These are phyloP conservation scores for Incumbomyces delicatus DNA, from an alignment of 2,329 filamentous ascomycete species.

Conservation along the genomic window DNA sequence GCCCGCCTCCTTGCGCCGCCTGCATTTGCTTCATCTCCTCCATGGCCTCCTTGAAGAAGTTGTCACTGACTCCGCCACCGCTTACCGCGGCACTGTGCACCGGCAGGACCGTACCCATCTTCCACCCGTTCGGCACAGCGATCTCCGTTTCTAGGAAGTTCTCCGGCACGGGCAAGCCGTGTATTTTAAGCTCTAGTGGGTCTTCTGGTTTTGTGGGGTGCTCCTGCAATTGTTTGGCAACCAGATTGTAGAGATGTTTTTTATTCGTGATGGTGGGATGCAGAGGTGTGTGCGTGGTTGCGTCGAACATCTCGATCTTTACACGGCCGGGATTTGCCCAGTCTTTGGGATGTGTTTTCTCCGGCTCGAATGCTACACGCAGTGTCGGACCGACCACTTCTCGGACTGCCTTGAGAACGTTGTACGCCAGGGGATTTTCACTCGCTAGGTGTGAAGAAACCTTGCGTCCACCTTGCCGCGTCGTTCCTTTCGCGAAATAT, in stretches of 20 bases:
- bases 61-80: slow-evolving; percentile 87
- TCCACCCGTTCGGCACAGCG: slow-evolving; percentile 79
- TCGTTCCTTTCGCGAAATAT: slow-evolving; percentile 72
- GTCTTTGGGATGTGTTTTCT: slow-evolving; percentile 89
- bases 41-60: slow-evolving; percentile 95
- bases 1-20: slow-evolving; percentile 22
- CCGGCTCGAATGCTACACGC: slow-evolving; percentile 67
- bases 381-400: slow-evolving; percentile 30
- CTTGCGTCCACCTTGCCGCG: slow-evolving; percentile 69
- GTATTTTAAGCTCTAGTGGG: slow-evolving; percentile 62
- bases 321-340: slow-evolving; percentile 95
- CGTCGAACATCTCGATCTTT: slow-evolving; percentile 56
- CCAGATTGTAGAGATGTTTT: slow-evolving; percentile 75
- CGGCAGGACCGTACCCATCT: slow-evolving; percentile 73
- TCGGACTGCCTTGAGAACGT: slow-evolving; percentile 79
- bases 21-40: slow-evolving; percentile 63
- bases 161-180: slow-evolving; percentile 58
- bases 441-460: slow-evolving; percentile 66
- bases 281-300: slow-evolving; percentile 41
- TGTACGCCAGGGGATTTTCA: slow-evolving; percentile 72
- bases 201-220: slow-evolving; percentile 68
- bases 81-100: slow-evolving; percentile 82
- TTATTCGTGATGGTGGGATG: slow-evolving; percentile 57
- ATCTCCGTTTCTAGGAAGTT: slow-evolving; percentile 62
- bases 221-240: slow-evolving; percentile 63